Evolutionary conservation across 768 basidiomycete species (phyloP), one percentile per base, ranked within the genome.

Genomic region (Rickenella mellea): DNA sequence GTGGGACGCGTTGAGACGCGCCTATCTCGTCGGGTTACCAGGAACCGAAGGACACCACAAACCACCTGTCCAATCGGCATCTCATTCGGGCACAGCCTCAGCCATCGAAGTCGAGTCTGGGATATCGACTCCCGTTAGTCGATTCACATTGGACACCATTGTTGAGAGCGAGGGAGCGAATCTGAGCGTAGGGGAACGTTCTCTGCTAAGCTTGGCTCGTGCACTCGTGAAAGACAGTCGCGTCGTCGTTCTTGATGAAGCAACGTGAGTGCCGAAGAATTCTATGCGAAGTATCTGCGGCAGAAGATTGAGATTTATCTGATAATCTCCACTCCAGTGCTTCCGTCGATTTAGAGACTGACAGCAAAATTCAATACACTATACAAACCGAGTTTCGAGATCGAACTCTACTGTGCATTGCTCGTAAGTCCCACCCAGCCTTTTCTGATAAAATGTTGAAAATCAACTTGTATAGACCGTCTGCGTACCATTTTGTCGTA

Each of bases 1-100:
- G 2, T 83, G 80, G 76, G 80, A 83, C 55, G 83, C 85, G 4
- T 64, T 88, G n/a, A 73, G 73, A 15, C 70, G 82, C 27, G 76
- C 83, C 1, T 71, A 68, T 54, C 56, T 75, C 24, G 54, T 63
- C 39, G 20, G 21, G 41, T 31, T 39, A 37, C 3, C 24, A 10
- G 29, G 29, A 30, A 15, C 29, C 7, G 33, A 17, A 11, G 2
- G 9, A 10, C 10, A 36, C 15, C 6, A 36, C 19, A 36, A 36
- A 36, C 19, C 11, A 11, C 11, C 24, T 7, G 4, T 5, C 15
- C 24, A 36, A 17, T 22, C 19, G 24, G 33, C 19, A 7, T 17
- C 19, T 17, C 19, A 5, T 22, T 17, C 24, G 3, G 33, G 33
- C 12, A 38, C 36, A 33, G 35, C 29, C 12, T 43, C 41, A 27